Evolutionary conservation across 495 filamentous ascomycete genomes (phyloP), one percentile per base, ranked within the genome.

Genomic region (Venustampulla echinocandica): DNA sequence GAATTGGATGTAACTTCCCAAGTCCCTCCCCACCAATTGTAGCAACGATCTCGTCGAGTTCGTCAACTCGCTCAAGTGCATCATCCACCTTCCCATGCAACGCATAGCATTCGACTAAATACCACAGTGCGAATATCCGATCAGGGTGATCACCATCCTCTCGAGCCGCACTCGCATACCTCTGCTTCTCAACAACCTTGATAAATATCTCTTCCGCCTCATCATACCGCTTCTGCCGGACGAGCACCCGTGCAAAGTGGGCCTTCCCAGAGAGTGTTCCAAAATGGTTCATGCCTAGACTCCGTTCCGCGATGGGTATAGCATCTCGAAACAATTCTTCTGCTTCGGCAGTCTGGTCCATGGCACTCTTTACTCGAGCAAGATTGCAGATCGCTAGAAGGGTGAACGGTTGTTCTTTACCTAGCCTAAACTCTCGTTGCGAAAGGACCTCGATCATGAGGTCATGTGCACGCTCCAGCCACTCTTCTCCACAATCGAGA

Each of bases 231-330:
- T 39, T 25, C 25, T 56, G 54, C 1, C 41, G 13, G 5, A 52
- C 38, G 0, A 60, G 41, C 0, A 62, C 46, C 15, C 54, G 44
- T 10, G 52, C 55, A 7, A 61, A 53, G n/a, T 54, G 33, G 1
- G 50, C 34, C 11, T 52, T 50, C 1, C 61, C 68, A 10, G 44
- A 42, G 0, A 69, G 52, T 1, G 47, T 55, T 1, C 64, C 66
- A 18, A 64, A 22, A 44, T 71, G 65, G 36, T 63, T 39, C 18
- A 53, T 40, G 17, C 64, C 65, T 1, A 69, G 57, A 42, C 62
- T 68, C 1, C 66, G 54, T 23, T 63, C 55, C 1, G 55, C 66
- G 32, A 64, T 52, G 2, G 20, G 15, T 11, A 69, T 22, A 0
- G 45, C 58, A 0, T 39, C 34, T 6, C 28, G 22, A 10, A 69